Evolutionary conservation across 2,329 filamentous ascomycete genomes (phyloP), one percentile per base, ranked within the genome.

Genomic region (Aspergillus melleus): DNA sequence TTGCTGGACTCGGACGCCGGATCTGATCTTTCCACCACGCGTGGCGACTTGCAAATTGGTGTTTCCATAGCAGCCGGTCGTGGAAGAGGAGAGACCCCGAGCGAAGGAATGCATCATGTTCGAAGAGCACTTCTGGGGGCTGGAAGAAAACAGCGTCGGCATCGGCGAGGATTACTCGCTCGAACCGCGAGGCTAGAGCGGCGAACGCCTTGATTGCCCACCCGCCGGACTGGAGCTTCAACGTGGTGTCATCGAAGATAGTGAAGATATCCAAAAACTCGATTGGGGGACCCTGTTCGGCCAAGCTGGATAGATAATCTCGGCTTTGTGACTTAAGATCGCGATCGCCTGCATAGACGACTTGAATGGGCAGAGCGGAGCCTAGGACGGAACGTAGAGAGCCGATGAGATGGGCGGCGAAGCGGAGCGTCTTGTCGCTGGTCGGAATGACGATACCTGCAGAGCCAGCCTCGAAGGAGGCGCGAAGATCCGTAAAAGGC

Each of bases 181-280:
- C 56, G 26, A 59, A 61, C 11, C 22, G 56, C 4, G 59, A 54
- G 6, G 12, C 59, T 4, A 61, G 29, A 3, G 59, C 59, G 10
- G 59, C 59, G 19, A 61, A 61, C 3, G 56, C 49, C 20, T 61
- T 61, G 9, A 59, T 53, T 12, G 56, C 59, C 59, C 59, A 61
- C 1, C 55, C 59, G 42, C 59, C 59, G 0, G 49, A 26, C 29
- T 53, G 24, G 3, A 61, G 44, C 11, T 55, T 36, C 11, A 59
- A 36, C 0, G 56, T 53, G 9, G 52, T 32, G 22, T 58, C 55
- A 16, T 61, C 49, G 30, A 61, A 61, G 19, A 55, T 10, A 11
- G 59, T 53, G 3, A 53, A n/a, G 6, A 61, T 55, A 52, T 61
- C 44, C 19, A 61, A 56, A 12, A 61, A 61, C 10, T 55, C 49